Percentiles rank a stretch among this genome's conserved stretches.
Evolutionary conservation across 2,329 filamentous ascomycete genomes (phyloP).

Genomic region (Drechslerella coelobrocha): DNA sequence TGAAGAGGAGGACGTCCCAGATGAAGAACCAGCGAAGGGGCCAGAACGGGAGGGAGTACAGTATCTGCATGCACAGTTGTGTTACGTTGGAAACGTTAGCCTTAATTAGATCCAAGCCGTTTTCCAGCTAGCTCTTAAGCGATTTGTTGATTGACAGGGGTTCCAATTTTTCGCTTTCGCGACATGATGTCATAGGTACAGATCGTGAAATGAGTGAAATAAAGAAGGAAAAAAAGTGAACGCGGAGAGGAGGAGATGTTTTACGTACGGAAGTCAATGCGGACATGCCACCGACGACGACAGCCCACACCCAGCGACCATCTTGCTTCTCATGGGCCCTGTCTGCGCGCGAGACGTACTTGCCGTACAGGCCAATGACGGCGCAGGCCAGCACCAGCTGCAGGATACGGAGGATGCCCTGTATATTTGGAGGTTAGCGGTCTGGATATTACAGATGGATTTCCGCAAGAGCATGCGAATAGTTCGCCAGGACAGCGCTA

Average conservation of each 20-base stretch:
- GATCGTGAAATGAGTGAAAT: background rate
- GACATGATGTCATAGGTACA: background rate
- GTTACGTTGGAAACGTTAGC: no score
- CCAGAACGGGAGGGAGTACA: slow-evolving; percentile 48
- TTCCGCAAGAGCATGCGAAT: background rate
- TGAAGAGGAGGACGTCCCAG: slow-evolving; percentile 61
- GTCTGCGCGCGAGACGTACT: slow-evolving; percentile 68
- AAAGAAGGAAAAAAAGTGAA: slow-evolving; percentile 69
- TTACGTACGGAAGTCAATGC: slow-evolving; percentile 65
- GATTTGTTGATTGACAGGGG: background rate
- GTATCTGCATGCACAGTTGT: no score
- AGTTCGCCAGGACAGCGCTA: no score
- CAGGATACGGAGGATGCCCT: slow-evolving; percentile 69
- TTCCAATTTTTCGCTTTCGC: background rate
- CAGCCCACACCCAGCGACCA: slow-evolving; percentile 77
- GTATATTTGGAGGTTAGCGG: background rate
- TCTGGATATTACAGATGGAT: background rate
- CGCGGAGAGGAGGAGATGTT: slow-evolving; percentile 66
- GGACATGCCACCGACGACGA: slow-evolving; percentile 71
- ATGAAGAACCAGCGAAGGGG: slow-evolving; percentile 57
- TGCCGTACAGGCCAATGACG: slow-evolving; percentile 78
- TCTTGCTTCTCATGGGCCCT: slow-evolving; percentile 65
- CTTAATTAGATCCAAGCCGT: no score
- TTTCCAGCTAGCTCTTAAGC: background rate
- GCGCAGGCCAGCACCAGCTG: slow-evolving; percentile 79